A percentile compares a stretch with the other conserved stretches of the same genome.
Evolutionary conservation across 2,329 filamentous ascomycete genomes (phyloP).

Genomic region (Hypoxylon sp.): DNA sequence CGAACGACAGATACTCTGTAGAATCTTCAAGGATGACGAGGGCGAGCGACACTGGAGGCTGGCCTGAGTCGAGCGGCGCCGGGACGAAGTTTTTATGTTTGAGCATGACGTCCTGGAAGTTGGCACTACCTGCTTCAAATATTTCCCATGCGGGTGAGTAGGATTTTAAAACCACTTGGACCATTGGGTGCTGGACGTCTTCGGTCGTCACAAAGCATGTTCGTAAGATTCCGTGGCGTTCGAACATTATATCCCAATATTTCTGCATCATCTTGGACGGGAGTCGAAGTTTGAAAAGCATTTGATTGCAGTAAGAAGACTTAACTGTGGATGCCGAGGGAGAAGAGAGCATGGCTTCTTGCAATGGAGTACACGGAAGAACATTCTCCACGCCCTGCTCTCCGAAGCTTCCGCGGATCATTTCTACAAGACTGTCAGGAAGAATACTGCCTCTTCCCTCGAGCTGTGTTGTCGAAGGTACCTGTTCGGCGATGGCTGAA

Average conservation of each 20-base stretch:
- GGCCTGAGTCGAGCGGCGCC: constrained; percentile 60
- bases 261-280: constrained; percentile 65
- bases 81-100: constrained; percentile 59
- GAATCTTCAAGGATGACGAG: constrained; percentile 54
- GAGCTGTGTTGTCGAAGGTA: not conserved
- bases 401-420: constrained; percentile 55
- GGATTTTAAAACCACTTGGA: constrained; percentile 76
- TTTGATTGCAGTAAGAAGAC: constrained; percentile 79
- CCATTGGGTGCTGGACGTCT: constrained; percentile 72
- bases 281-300: constrained; percentile 72
- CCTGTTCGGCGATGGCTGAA: constrained; percentile 48
- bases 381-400: constrained; percentile 66
- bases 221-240: constrained; percentile 81
- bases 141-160: constrained; percentile 60
- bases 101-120: constrained; percentile 42
- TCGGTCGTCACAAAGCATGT: constrained; percentile 81
- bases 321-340: constrained; percentile 52
- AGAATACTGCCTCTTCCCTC: constrained; percentile 35
- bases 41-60: constrained; percentile 63
- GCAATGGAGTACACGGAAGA: constrained; percentile 86
- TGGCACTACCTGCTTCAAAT: constrained; percentile 47
- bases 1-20: constrained; percentile 62
- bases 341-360: constrained; percentile 87
- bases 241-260: constrained; percentile 74
- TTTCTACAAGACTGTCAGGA: constrained; percentile 49